These are phyloP conservation scores for Talinum fruticosum DNA, from an alignment of 148 eudicot genomes.

Conservation along the genomic window DNA sequence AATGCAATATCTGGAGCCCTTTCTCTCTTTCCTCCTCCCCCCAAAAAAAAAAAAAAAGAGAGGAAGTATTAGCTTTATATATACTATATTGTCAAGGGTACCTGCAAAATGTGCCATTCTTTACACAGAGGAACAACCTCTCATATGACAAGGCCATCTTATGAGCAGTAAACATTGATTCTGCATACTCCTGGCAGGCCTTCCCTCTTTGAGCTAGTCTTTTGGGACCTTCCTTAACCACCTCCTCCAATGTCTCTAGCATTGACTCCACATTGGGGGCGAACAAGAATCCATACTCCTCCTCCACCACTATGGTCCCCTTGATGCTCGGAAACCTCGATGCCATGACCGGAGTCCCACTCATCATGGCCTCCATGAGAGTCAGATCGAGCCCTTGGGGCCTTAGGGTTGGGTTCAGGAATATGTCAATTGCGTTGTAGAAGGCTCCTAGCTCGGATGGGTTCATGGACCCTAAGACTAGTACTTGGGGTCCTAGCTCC, in stretches of 20 bases:
- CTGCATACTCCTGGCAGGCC: slow-evolving; percentile 54
- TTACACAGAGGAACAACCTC: slow-evolving; percentile 72
- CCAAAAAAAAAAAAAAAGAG: background rate
- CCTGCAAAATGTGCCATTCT: slow-evolving; percentile 60
- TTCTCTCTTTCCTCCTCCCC: too few relatives aligned
- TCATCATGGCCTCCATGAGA: slow-evolving; percentile 84
- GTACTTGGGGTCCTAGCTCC: slow-evolving; percentile 61
- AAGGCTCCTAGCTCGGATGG: slow-evolving; percentile 58
- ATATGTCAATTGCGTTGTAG: slow-evolving; percentile 71
- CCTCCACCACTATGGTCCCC: slow-evolving; percentile 74
- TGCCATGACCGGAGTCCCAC: slow-evolving; percentile 80
- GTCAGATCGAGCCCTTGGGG: slow-evolving; percentile 83
- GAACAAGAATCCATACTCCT: slow-evolving; percentile 77
- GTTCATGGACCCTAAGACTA: slow-evolving; percentile 77
- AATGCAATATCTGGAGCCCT: background rate
- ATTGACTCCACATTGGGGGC: slow-evolving; percentile 72
- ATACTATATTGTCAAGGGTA: slow-evolving; percentile 29
- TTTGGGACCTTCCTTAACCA: slow-evolving; percentile 53
- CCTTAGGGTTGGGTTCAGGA: slow-evolving; percentile 75
- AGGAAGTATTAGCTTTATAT: background rate
- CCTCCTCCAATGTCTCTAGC: slow-evolving; percentile 55
- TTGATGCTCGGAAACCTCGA: slow-evolving; percentile 80
- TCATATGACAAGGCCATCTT: slow-evolving; percentile 92
- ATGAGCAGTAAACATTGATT: slow-evolving; percentile 62
- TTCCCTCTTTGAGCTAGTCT: slow-evolving; percentile 55